These are phyloP conservation scores for Trichophyton mentagrophytes DNA, from an alignment of 2,329 filamentous ascomycete genomes.

Conservation along the genomic window DNA sequence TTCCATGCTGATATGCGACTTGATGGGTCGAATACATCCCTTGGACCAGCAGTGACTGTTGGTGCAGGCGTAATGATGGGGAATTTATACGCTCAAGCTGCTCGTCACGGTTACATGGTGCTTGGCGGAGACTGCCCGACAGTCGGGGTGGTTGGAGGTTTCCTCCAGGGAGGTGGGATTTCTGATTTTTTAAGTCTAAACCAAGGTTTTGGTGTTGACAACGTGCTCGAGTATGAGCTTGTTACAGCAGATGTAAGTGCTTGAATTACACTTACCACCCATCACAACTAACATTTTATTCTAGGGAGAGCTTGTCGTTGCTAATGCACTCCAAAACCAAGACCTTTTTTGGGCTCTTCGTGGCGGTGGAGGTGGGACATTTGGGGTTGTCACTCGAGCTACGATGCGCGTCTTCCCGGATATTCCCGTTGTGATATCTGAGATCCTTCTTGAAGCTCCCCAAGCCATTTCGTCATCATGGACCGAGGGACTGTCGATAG, in stretches of 20 bases:
- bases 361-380: constrained; percentile 49
- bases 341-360: constrained; percentile 53
- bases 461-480: neutral
- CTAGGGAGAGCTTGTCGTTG: neutral
- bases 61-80: constrained; percentile 42
- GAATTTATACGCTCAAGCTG: constrained; percentile 41
- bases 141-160: constrained; percentile 41
- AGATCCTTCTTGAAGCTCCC: neutral
- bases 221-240: constrained; percentile 45
- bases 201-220: constrained; percentile 49
- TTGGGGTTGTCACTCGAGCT: constrained; percentile 44
- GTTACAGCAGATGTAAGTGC: constrained; percentile 35
- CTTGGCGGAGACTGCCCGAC: constrained; percentile 43
- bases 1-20: constrained; percentile 19
- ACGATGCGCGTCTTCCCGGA: constrained; percentile 35
- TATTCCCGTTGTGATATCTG: constrained; percentile 18
- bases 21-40: constrained; percentile 21
- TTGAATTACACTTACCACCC: constrained; percentile 29
- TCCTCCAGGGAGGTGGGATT: constrained; percentile 41
- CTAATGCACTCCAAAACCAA: constrained; percentile 23
- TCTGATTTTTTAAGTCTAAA: constrained; percentile 37
- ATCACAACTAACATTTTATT: neutral
- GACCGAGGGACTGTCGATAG: neutral
- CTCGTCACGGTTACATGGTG: constrained; percentile 35
- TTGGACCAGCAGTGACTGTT: constrained; percentile 41